Conservation (phyloP, 768 basidiomycete genomes). For the Podaxis pistillaris region DNA sequence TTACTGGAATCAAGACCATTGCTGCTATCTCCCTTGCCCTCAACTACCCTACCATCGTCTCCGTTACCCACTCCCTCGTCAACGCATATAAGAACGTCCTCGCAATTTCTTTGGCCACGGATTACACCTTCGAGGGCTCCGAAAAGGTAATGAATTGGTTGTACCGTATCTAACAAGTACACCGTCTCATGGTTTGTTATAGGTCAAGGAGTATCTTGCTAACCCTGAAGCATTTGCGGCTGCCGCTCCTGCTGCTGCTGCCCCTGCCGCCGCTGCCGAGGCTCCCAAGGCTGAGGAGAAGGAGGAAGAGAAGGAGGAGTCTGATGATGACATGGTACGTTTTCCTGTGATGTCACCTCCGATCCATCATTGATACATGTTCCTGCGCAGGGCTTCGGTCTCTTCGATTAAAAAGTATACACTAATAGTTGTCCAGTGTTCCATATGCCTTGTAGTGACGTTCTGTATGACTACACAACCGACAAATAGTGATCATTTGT, state of each 20-base stretch:
- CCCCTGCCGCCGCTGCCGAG: conserved; percentile 54
- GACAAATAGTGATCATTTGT: neutral
- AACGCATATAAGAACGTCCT: conserved; percentile 99
- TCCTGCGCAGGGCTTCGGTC: conserved; percentile 77
- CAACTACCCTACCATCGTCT: conserved; percentile 94
- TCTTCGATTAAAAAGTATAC: conserved; percentile 69
- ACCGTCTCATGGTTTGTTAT: conserved; percentile 19
- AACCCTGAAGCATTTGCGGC: conserved; percentile 98
- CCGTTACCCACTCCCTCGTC: conserved; percentile 92
- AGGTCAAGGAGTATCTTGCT: conserved; percentile 96
- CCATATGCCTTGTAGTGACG: neutral
- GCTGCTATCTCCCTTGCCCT: conserved; percentile 95
- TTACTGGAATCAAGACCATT: conserved; percentile 91
- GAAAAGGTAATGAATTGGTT: conserved; percentile 68
- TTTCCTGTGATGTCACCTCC: conserved; percentile 10
- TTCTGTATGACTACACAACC: conserved; percentile 1
- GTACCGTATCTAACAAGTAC: conserved; percentile 8
- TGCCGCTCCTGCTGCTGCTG: conserved; percentile 64
- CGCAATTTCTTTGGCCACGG: conserved; percentile 84
- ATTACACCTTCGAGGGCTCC: conserved; percentile 91
- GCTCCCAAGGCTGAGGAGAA: conserved; percentile 67
- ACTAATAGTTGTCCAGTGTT: conserved; percentile 20
- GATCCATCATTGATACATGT: conserved; percentile 8
- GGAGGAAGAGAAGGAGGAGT: conserved; percentile 83
- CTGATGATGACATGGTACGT: conserved; percentile 83